phyloP scores from a whole-genome alignment of 805 yeast species.

The Suhomyces vadensis region DNA sequence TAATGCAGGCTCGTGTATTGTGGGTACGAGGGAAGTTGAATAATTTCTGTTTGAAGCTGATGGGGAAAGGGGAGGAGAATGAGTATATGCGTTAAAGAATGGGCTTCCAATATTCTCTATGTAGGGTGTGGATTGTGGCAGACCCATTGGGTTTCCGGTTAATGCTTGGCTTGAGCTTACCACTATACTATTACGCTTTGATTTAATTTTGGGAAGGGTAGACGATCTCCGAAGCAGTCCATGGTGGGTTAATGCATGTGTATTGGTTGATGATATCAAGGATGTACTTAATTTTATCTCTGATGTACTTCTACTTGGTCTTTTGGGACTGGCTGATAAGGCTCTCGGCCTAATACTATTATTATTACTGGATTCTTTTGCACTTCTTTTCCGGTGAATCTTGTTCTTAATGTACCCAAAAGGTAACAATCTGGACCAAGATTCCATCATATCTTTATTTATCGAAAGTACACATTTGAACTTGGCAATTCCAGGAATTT shows the following conservation, averaged over 20 bases:
- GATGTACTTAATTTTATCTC: not conserved
- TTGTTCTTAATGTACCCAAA: conserved; percentile 8
- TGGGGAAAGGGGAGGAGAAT: not conserved
- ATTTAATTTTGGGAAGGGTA: not conserved
- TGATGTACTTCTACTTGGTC: not conserved
- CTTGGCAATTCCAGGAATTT: not conserved
- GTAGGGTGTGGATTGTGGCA: not conserved
- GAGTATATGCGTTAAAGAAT: not conserved
- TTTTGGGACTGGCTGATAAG: not conserved
- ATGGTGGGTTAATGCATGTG: no score
- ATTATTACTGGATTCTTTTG: not conserved
- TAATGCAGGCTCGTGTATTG: not conserved
- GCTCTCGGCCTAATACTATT: not conserved
- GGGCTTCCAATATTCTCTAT: not conserved
- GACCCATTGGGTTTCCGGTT: not conserved
- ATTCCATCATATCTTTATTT: conserved; percentile 6
- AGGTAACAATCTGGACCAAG: conserved; percentile 1
- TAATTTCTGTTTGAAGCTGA: not conserved
- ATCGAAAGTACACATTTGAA: no score
- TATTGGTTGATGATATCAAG: not conserved
- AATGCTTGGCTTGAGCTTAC: conserved; percentile 7
- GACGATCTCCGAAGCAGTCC: not conserved
- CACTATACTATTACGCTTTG: not conserved
- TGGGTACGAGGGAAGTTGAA: no score
- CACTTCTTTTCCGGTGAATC: not conserved